These are phyloP conservation scores for Flaveria ramosissima DNA, from an alignment of 129 eudicot species.

Conservation along the genomic window DNA sequence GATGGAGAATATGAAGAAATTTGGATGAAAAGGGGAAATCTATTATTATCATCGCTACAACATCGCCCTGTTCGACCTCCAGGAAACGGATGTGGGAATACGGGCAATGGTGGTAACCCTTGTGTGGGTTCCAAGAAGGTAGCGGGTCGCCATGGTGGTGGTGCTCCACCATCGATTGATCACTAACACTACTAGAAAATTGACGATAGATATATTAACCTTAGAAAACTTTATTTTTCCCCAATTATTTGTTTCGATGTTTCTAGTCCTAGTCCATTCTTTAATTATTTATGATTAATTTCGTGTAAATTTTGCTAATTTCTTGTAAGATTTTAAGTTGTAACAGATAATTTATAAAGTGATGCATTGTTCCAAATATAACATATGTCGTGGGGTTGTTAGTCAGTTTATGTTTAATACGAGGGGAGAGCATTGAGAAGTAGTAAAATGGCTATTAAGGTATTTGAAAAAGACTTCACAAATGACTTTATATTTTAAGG, in stretches of 20 bases:
- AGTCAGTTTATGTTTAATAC: no score
- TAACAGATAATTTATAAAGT: no score
- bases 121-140: slow-evolving; percentile 34
- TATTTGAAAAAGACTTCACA: no score
- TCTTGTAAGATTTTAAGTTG: neutral
- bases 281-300: neutral
- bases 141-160: slow-evolving; percentile 21
- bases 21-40: slow-evolving; percentile 27
- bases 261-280: neutral
- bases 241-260: neutral
- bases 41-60: slow-evolving; percentile 36
- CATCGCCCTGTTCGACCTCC: slow-evolving; percentile 14
- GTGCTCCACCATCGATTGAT: neutral
- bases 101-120: slow-evolving; percentile 33
- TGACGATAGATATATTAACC: neutral
- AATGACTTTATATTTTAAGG: no score
- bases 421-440: no score
- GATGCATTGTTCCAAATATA: no score
- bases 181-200: no score
- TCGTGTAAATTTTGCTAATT: neutral
- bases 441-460: no score
- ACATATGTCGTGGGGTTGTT: no score
- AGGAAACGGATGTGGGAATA: slow-evolving; percentile 36
- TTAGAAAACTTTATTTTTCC: neutral
- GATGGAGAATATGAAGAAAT: slow-evolving; percentile 27